These are phyloP conservation scores for Clitoria ternatea DNA, from an alignment of 306 rosid species.

Conservation along the genomic window DNA sequence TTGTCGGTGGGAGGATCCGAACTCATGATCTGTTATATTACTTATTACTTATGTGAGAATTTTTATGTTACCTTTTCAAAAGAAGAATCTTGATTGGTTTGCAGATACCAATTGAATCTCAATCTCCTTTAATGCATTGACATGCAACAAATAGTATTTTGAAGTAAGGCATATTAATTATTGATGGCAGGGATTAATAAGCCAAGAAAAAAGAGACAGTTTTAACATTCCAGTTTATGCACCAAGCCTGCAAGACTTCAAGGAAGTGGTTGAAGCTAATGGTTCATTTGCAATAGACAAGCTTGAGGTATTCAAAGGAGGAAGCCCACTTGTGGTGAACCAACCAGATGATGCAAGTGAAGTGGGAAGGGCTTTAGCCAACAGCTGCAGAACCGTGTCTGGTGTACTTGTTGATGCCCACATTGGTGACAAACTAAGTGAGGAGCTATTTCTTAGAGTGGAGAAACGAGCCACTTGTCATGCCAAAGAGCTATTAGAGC, in stretches of 20 bases:
- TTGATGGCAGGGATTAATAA: constrained; percentile 59
- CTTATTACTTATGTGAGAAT: background rate
- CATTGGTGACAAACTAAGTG: constrained; percentile 73
- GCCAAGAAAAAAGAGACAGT: constrained; percentile 58
- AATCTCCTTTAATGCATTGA: background rate
- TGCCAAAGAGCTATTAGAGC: constrained; percentile 65
- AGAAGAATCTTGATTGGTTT: background rate
- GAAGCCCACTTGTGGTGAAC: constrained; percentile 85
- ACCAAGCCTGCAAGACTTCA: constrained; percentile 84
- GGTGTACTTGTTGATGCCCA: constrained; percentile 93
- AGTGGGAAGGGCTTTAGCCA: constrained; percentile 79
- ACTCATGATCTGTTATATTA: too few species aligned
- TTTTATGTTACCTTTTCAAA: background rate
- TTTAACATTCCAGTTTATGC: constrained; percentile 95
- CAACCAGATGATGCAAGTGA: constrained; percentile 64
- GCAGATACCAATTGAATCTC: background rate
- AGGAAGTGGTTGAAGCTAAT: constrained; percentile 76
- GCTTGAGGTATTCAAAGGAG: constrained; percentile 92
- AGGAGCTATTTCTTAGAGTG: constrained; percentile 66
- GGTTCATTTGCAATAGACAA: constrained; percentile 75
- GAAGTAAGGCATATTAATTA: background rate
- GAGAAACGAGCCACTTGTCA: constrained; percentile 51
- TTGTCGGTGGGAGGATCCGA: too few species aligned
- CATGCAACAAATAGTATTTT: background rate
- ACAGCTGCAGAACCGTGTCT: constrained; percentile 65